Base-by-base conservation (phyloP, 306 rosid genomes). In the Lathyrus oleraceus region DNA sequence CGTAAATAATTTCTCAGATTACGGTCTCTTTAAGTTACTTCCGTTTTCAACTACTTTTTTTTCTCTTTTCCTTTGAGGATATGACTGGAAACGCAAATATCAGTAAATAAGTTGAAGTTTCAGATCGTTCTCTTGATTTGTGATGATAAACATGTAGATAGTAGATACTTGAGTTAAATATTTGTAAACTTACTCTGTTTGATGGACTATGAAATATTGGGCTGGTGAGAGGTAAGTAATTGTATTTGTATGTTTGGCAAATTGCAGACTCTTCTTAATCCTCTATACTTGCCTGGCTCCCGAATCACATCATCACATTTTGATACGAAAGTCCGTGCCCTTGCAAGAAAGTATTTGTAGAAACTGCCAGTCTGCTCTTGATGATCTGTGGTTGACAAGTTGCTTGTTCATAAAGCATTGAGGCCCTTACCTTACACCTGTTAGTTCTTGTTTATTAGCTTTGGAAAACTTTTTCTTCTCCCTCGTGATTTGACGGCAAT, bases 251-350 rank as follows among this genome's bases (percentile, higher is more conserved):
- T 59, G 71, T 72, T 70, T 85, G 78, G 69, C 42, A 65, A 78
- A 76, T 77, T 72, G 85, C 96, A 93, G 96, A 85, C 79, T 58
- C 92, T 93, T 45, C 98, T 90, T 21, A 93, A 90, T 84, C 96
- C 98, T 51, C 81, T 88, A 54, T 90, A 93, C 81, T 71, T 93
- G 75, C 96, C 98, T 72, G 98, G 97, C 75, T 90, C 98, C n/a
- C 93, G 96, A 77, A 80, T 93, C 66, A 49, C 96, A 0, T 93
- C 98, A 28, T 90, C 98, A 11, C 98, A 90, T 78, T 93, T 93
- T 59, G 97, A 93, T 73, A 93, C 98, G 14, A 93, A 93, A 79
- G 98, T 93, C 10, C 91, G 98, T 7, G 96, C 96, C 25, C 96
- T 93, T 19, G 98, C 98, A 39, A 74, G 96, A 48, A 93, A 93